These are phyloP conservation scores for Trifolium dubium DNA, from an alignment of 306 rosid species.

Conservation along the genomic window DNA sequence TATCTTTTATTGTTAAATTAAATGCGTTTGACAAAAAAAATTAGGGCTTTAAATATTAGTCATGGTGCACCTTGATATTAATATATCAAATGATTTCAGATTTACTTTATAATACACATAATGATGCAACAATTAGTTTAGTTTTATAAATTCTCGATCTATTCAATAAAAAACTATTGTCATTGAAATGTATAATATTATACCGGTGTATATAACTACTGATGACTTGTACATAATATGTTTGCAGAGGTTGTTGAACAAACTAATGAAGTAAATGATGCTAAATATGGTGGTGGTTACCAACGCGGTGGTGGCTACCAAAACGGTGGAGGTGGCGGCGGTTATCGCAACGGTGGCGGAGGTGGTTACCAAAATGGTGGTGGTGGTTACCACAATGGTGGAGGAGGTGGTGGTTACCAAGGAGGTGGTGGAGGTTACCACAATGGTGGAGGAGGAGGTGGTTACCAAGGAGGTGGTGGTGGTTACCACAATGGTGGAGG, in stretches of 20 bases:
- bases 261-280: neutral
- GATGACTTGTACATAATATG: too few species aligned
- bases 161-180: too few species aligned
- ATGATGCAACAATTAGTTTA: too few species aligned
- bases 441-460: conserved; percentile 1
- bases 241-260: neutral
- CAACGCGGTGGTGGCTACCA: neutral
- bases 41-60: too few species aligned
- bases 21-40: too few species aligned
- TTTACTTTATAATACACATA: too few species aligned
- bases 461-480: neutral
- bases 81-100: too few species aligned
- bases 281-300: neutral
- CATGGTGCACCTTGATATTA: neutral
- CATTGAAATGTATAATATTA: too few species aligned
- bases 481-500: neutral
- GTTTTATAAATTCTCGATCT: too few species aligned
- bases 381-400: neutral
- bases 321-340: neutral
- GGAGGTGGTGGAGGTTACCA: neutral
- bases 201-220: too few species aligned
- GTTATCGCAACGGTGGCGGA: neutral
- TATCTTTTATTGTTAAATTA: too few species aligned
- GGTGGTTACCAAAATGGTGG: neutral
- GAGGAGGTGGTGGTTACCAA: neutral